Percentiles rank a stretch among this genome's conserved stretches.
Evolutionary conservation across 306 rosid species (phyloP).

Genomic region (Purshia tridentata): DNA sequence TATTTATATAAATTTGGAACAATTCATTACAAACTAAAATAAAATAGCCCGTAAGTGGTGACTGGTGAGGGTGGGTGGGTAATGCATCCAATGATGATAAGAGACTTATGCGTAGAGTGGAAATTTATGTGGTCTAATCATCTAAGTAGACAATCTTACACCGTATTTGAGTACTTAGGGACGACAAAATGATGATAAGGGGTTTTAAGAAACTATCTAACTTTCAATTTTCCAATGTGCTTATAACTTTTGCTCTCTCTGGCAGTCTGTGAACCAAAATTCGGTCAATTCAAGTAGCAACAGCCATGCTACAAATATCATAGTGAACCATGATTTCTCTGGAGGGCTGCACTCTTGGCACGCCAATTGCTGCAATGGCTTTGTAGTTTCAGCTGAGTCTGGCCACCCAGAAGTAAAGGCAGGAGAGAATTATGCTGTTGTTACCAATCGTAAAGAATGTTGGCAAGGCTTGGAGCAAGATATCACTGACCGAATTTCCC

Average conservation of each 20-base stretch:
- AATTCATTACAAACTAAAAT: too few relatives aligned
- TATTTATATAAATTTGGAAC: too few relatives aligned
- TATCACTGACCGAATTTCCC: conserved; percentile 54
- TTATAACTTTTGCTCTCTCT: conserved; percentile 18
- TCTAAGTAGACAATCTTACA: background rate
- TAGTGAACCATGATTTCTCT: conserved; percentile 79
- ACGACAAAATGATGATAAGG: background rate
- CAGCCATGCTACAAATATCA: conserved; percentile 48
- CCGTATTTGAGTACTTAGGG: background rate
- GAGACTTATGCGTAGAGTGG: too few relatives aligned
- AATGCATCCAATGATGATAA: too few relatives aligned
- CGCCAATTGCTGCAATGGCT: conserved; percentile 65
- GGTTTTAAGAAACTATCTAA: background rate
- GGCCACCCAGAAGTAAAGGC: conserved; percentile 32
- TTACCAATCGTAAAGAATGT: conserved; percentile 61
- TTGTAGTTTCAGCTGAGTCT: conserved; percentile 49
- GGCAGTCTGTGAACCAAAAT: conserved; percentile 46
- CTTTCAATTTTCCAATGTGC: background rate
- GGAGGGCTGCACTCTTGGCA: conserved; percentile 75
- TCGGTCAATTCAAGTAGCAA: conserved; percentile 29
- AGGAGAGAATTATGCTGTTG: conserved; percentile 54
- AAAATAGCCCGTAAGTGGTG: too few relatives aligned
- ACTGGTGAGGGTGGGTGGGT: too few relatives aligned
- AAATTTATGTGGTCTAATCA: background rate
- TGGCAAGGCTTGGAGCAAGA: conserved; percentile 99